Evolutionary conservation across 2,329 filamentous ascomycete species (phyloP).

Genomic region (Pyricularia sp.): DNA sequence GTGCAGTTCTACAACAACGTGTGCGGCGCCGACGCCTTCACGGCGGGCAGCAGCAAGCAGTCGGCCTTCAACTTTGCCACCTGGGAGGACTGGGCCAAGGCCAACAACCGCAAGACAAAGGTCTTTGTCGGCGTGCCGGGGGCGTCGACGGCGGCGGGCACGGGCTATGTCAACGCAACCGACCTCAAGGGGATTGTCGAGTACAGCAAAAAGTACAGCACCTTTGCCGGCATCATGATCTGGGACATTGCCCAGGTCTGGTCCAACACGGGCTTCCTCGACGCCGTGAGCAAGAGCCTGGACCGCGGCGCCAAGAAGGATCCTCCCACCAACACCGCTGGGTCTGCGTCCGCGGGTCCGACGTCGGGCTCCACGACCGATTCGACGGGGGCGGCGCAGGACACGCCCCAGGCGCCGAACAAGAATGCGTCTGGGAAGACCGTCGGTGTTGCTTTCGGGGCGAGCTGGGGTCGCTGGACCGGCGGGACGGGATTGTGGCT

Average conservation of each 20-base stretch:
- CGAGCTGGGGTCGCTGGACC: too few relatives aligned
- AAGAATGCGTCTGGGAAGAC: not conserved
- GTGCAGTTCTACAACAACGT: constrained; percentile 64
- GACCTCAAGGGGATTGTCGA: constrained; percentile 39
- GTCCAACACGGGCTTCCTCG: constrained; percentile 45
- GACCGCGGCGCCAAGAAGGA: constrained; percentile 4
- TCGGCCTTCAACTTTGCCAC: constrained; percentile 50
- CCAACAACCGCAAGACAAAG: constrained; percentile 50
- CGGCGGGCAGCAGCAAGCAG: constrained; percentile 29
- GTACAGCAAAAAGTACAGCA: constrained; percentile 44
- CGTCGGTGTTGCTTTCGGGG: too few relatives aligned
- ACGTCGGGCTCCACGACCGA: too few relatives aligned
- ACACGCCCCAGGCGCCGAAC: not conserved
- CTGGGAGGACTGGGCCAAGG: constrained; percentile 55
- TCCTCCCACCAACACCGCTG: too few relatives aligned
- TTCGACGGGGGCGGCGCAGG: not conserved
- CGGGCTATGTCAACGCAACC: constrained; percentile 42
- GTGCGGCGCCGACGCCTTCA: constrained; percentile 50
- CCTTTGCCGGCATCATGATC: constrained; percentile 60
- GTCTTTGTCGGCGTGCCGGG: constrained; percentile 54
- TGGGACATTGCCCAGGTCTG: constrained; percentile 58
- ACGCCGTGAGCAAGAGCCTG: constrained; percentile 28
- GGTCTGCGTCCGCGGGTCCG: too few relatives aligned
- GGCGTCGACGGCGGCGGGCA: constrained; percentile 36
- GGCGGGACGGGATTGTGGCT: not conserved